A percentile compares a stretch with the other conserved stretches of the same genome.
These are phyloP conservation scores for Stropharia rugosoannulata DNA, from an alignment of 768 basidiomycete species.

Conservation along the genomic window DNA sequence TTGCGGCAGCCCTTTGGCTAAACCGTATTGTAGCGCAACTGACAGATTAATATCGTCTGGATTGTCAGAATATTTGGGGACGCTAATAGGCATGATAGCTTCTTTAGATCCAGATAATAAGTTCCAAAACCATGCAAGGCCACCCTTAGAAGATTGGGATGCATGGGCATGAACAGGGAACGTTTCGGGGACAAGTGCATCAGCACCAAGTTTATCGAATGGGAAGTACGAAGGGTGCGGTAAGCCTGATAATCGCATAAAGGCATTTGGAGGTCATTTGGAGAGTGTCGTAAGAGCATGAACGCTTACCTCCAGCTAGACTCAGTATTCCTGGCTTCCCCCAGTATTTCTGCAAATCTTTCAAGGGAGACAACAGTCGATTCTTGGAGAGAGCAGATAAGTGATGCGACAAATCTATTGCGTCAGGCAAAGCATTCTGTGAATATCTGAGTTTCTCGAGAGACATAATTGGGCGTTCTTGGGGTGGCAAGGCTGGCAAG, in stretches of 20 bases:
- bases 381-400: conserved; percentile 54
- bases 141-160: conserved; percentile 14
- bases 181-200: conserved; percentile 38
- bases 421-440: conserved; percentile 25
- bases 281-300: background rate
- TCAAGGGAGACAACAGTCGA: conserved; percentile 57
- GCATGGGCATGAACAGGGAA: conserved; percentile 11
- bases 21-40: conserved; percentile 66
- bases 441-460: background rate
- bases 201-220: conserved; percentile 58
- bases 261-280: background rate
- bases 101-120: conserved; percentile 42
- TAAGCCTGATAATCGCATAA: conserved; percentile 40
- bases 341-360: conserved; percentile 63
- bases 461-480: background rate
- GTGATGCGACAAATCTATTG: conserved; percentile 73
- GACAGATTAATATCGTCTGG: conserved; percentile 57
- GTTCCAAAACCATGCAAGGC: conserved; percentile 60
- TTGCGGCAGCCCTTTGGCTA: conserved; percentile 52
- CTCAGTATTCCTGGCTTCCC: conserved; percentile 50
- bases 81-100: conserved; percentile 44
- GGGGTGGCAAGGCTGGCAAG: background rate
- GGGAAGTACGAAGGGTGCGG: conserved; percentile 73
- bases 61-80: conserved; percentile 59
- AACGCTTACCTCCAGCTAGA: conserved; percentile 65